A percentile compares a stretch with the other conserved stretches of the same genome.
These are phyloP conservation scores for Coemansia sp. DNA, from an alignment of 192 early-diverging fungal species.

Conservation along the genomic window DNA sequence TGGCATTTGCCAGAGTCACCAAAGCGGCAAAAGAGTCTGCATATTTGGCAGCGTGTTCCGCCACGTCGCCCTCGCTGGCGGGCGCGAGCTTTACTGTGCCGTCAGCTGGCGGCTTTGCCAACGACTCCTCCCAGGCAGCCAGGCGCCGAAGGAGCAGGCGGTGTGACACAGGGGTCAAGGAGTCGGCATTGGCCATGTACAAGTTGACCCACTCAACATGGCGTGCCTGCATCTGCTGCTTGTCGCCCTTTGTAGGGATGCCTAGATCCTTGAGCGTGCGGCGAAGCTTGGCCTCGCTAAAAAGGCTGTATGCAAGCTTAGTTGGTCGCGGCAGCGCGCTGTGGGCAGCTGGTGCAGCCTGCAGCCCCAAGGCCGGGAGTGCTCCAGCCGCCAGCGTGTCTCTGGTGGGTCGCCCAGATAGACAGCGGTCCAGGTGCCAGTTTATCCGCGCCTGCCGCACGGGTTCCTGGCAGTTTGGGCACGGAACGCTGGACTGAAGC, in stretches of 20 bases:
- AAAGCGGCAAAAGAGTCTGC: constrained; percentile 32
- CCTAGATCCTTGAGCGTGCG: constrained; percentile 44
- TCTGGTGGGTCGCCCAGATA: constrained; percentile 11
- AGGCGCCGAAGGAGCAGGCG: constrained; percentile 21
- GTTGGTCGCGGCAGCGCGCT: constrained; percentile 37
- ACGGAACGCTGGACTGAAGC: constrained; percentile 7
- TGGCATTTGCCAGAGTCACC: constrained; percentile 20
- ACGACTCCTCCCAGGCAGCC: constrained; percentile 29
- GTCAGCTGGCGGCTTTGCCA: constrained; percentile 14
- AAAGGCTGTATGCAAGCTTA: constrained; percentile 48
- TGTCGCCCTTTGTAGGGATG: constrained; percentile 46
- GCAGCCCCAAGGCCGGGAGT: constrained; percentile 1
- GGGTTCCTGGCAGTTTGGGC: constrained; percentile 38
- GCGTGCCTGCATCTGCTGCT: constrained; percentile 42
- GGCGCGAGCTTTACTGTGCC: not conserved
- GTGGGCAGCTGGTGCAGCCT: not conserved
- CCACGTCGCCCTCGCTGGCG: not conserved
- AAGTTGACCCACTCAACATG: constrained; percentile 51
- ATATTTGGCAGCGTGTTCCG: constrained; percentile 33
- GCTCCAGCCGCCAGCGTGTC: not conserved
- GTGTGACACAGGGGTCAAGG: constrained; percentile 31
- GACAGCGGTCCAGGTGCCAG: constrained; percentile 44
- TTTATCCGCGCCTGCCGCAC: constrained; percentile 38
- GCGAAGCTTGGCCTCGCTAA: constrained; percentile 48
- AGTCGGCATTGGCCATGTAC: constrained; percentile 51